Evolutionary conservation across 768 basidiomycete species (phyloP), one percentile per base, ranked within the genome.

Genomic region (Boletus pseudo-olivaceus): DNA sequence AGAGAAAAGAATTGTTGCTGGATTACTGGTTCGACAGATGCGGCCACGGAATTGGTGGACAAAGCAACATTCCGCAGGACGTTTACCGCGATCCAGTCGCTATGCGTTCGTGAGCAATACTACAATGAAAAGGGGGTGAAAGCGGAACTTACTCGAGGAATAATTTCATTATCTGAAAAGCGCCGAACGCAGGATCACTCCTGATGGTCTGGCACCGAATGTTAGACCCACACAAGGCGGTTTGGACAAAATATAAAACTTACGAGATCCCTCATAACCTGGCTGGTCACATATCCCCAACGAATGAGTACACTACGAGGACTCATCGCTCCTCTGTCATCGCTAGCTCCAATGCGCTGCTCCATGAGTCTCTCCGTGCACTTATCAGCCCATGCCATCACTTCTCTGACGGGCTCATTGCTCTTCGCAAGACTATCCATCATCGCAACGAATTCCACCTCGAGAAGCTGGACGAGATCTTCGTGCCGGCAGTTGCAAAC

Each of bases 401-500:
- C 83, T 64, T 92, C 89, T 63, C 87, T 77, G 39, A 93, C 90
- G 14, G 91, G 90, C 59, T 93, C 90, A 44, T 70, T 78, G 66
- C 81, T 89, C 74, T 89, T 87, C 33, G 78, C 64, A 34, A 90
- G 74, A 53, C 80, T 77, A 38, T 92, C 89, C 73, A 93, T 72
- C 71, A 93, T 72, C n/a, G 73, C 68, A 20, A 89, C 85, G 67
- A 92, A 92, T 69, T 93, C 89, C 51, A 89, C 85, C 67, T 93
- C 91, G 45, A 94, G 72, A 45, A 93, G 78, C 61, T 93, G 90
- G 39, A 90, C 82, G 47, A 94, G 79, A 62, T 93, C 90, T 71
- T 93, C 92, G 60, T 93, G 90, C 46, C 92, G 87, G 69, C 92
- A 93, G 66, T 93, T 93, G 79, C 91, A 93, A 29, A 93, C 92